Conservation (phyloP, 306 rosid genomes). For the Lathyrus tuberosus region DNA sequence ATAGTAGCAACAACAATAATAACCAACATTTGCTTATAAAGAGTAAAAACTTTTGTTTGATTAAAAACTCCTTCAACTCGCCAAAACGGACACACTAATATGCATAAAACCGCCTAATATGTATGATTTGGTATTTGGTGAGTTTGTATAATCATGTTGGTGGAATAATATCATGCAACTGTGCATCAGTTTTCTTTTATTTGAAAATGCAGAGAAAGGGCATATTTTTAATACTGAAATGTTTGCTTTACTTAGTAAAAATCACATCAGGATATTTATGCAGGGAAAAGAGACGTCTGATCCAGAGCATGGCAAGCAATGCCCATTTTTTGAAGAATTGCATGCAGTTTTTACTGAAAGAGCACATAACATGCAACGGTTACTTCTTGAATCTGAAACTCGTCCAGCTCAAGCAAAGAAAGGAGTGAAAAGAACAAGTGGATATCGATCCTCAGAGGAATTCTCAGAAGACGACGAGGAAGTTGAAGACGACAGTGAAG, state of each 20-base stretch:
- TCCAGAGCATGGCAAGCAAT: conserved; percentile 69
- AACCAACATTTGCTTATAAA: no score
- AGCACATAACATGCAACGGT: conserved; percentile 66
- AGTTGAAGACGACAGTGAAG: conserved; percentile 57
- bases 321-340: conserved; percentile 87
- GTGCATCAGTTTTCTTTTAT: conserved; percentile 19
- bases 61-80: not conserved
- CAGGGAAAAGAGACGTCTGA: conserved; percentile 93
- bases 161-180: not conserved
- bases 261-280: conserved; percentile 25
- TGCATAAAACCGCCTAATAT: not conserved
- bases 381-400: conserved; percentile 69
- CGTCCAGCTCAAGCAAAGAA: conserved; percentile 57
- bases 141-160: not conserved
- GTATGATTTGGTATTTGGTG: not conserved
- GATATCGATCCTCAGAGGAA: conserved; percentile 66
- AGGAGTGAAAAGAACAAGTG: conserved; percentile 55
- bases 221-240: conserved; percentile 18
- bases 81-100: not conserved
- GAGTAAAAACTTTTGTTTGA: not conserved
- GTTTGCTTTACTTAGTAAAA: not conserved
- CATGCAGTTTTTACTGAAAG: conserved; percentile 75
- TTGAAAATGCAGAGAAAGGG: not conserved
- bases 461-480: conserved; percentile 68
- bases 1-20: no score